Evolutionary conservation across 495 filamentous ascomycete species (phyloP), one percentile per base, ranked within the genome.

Genomic region (Polyplosphaeria fusca): DNA sequence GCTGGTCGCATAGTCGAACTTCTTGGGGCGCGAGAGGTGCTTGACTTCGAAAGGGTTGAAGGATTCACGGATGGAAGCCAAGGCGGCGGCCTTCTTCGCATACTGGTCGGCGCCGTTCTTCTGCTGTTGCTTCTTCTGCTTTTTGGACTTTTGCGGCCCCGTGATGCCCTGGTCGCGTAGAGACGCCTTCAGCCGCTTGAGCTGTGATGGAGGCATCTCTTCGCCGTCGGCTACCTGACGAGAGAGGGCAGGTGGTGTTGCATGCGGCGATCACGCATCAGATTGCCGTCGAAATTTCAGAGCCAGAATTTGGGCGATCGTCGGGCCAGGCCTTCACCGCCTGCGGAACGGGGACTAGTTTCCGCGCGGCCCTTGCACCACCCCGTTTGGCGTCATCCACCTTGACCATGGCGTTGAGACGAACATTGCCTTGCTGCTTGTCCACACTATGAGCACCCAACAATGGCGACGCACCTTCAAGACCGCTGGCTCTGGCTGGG

Each of bases 41-140:
- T 93, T 90, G 69, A 94, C 80, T 70, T 98, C 93, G 70, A 97
- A 98, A 2, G 93, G 93, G 72, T 96, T 97, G 82, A 96, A 96
- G 61, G 89, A 82, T 55, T 96, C 91, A 60, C 93, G 86, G 67
- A 97, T 96, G 45, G 79, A 80, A 64, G 87, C 79, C 47, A 98
- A 76, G 13, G 87, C 88, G 39, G 80, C 81, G 62, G 83, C 80
- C 50, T 85, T 80, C 70, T 88, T 80, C n/a, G 86, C 79, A 47
- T 82, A 77, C 60, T 86, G 84, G 60, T 87, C 82, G 58, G 81
- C 75, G 43, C 75, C 75, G 69, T 84, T 82, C 23, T 48, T 52
- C 64, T 85, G 86, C 66, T 85, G 86, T 64, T 85, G 87, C 67
- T 85, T 88, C 67, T 85, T 88, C 65, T 95, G 82, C 71, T 95